Evolutionary conservation across 2,329 filamentous ascomycete genomes (phyloP).

Genomic region (Fusarium sp.): DNA sequence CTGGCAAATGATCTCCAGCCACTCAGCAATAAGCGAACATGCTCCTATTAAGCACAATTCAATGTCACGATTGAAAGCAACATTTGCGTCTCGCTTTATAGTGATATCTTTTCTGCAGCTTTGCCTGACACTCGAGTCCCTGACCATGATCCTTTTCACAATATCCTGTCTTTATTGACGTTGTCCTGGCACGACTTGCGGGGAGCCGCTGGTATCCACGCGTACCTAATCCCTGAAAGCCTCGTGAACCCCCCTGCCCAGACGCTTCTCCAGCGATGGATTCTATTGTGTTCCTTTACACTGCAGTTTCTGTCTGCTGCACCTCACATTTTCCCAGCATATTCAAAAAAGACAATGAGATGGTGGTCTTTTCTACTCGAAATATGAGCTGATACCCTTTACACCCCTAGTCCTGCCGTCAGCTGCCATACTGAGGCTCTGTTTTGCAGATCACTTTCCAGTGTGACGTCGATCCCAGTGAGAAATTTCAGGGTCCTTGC

Average conservation of each 20-base stretch:
- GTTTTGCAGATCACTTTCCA: conserved; percentile 35
- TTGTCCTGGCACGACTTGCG: neutral
- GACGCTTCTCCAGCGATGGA: neutral
- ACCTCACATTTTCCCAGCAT: neutral
- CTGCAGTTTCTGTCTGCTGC: neutral
- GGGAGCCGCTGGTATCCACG: conserved; percentile 19
- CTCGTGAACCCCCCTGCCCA: neutral
- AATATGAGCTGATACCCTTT: neutral
- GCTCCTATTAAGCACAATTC: neutral
- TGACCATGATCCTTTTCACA: conserved; percentile 2
- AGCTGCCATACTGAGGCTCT: conserved; percentile 30
- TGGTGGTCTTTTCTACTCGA: neutral
- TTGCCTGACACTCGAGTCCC: neutral
- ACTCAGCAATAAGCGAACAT: conserved; percentile 4
- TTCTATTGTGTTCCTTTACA: neutral
- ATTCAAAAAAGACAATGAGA: neutral
- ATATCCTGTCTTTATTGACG: conserved; percentile 7
- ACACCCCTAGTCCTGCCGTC: conserved; percentile 1
- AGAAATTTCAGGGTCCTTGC: conserved; percentile 38
- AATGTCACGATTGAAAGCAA: neutral
- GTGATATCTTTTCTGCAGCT: conserved; percentile 3
- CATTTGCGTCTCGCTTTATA: neutral
- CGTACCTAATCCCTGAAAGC: conserved; percentile 14
- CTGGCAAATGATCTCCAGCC: conserved; percentile 30
- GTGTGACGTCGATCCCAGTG: conserved; percentile 34